These are phyloP conservation scores for Cytospora mali DNA, from an alignment of 2,329 filamentous ascomycete genomes.

Conservation along the genomic window DNA sequence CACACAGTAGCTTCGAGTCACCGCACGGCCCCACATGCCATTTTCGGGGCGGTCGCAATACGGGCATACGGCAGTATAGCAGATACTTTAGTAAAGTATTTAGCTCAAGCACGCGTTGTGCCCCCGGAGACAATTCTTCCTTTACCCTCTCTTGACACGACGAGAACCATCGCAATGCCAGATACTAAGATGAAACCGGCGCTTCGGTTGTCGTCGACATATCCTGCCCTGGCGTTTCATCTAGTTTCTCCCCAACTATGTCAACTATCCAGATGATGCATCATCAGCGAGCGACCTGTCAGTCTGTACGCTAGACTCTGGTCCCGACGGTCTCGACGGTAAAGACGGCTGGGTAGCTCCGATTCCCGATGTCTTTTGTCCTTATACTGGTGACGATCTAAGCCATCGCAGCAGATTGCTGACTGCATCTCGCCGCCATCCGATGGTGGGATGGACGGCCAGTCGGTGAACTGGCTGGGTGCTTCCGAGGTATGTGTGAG, in stretches of 20 bases:
- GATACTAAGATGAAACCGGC: background rate
- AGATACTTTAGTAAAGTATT: no score
- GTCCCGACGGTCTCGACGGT: background rate
- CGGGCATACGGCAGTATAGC: background rate
- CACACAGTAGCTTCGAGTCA: conserved; percentile 1
- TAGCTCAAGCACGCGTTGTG: no score
- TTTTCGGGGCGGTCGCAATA: background rate
- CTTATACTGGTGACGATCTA: background rate
- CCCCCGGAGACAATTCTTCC: no score
- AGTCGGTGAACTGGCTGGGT: background rate
- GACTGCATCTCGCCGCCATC: background rate
- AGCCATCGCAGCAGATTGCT: background rate
- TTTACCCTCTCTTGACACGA: background rate
- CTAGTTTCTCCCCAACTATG: background rate
- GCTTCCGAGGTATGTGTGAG: background rate
- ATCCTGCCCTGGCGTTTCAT: background rate
- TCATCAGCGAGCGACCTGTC: no score
- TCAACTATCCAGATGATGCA: no score
- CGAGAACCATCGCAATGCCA: background rate
- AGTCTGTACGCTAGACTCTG: no score
- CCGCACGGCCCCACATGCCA: conserved; percentile 5
- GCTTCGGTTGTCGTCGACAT: background rate
- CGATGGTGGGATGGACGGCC: background rate
- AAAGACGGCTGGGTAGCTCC: background rate
- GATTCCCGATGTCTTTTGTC: no score